phyloP scores from a whole-genome alignment of 1,284 basidiomycete genomes.

The Ustilago shanxiensis region DNA sequence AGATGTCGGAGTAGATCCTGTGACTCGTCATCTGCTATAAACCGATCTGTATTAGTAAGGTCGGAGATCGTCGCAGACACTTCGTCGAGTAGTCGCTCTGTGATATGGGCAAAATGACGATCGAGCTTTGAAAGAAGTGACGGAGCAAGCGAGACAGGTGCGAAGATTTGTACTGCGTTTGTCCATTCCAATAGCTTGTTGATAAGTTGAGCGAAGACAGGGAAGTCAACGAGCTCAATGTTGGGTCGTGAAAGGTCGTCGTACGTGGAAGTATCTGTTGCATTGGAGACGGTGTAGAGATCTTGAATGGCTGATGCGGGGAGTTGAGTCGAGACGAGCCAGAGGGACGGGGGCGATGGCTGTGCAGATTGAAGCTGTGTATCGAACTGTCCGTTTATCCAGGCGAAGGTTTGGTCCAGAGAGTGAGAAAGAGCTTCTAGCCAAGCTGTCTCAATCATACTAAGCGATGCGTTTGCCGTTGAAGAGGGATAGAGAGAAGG shows the following conservation, averaged over 20 bases:
- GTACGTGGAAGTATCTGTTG: slow-evolving; percentile 7
- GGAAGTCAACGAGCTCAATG: slow-evolving; percentile 36
- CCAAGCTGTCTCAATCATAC: slow-evolving; percentile 27
- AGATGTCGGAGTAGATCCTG: slow-evolving; percentile 9
- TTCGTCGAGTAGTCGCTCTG: slow-evolving; percentile 13
- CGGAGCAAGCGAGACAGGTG: slow-evolving; percentile 7
- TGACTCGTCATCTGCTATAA: slow-evolving; percentile 14
- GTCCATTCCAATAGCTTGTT: slow-evolving; percentile 33
- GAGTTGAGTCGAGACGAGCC: slow-evolving; percentile 28
- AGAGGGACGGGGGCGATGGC: slow-evolving; percentile 12
- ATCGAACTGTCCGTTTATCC: slow-evolving; percentile 18
- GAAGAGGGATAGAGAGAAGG: not conserved
- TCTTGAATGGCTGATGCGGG: slow-evolving; percentile 14
- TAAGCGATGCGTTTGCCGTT: not conserved
- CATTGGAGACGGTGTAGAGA: slow-evolving; percentile 4
- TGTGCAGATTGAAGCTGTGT: not conserved
- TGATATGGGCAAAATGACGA: slow-evolving; percentile 1
- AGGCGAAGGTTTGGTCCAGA: slow-evolving; percentile 15
- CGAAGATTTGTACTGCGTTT: slow-evolving; percentile 36
- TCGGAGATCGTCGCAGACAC: slow-evolving; percentile 8
- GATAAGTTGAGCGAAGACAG: slow-evolving; percentile 28
- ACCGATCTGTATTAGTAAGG: not conserved
- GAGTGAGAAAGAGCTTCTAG: slow-evolving; percentile 20
- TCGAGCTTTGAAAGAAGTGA: slow-evolving; percentile 8
- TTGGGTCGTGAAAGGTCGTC: slow-evolving; percentile 31